Base-by-base conservation (phyloP, 2,329 filamentous ascomycete species). In the Pseudocercospora vitis region DNA sequence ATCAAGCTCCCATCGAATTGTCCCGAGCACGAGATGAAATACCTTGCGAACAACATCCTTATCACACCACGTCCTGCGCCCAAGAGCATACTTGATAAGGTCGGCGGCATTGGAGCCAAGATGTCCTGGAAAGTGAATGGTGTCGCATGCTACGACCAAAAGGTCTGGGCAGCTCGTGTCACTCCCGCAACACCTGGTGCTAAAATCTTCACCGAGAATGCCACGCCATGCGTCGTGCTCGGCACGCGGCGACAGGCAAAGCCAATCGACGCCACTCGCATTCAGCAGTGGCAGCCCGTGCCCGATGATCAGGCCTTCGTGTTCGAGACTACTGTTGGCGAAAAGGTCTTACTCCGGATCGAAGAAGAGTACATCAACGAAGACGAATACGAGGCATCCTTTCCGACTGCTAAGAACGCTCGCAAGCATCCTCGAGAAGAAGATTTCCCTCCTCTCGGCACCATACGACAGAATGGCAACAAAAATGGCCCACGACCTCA, bases 21-120 rank as follows among this genome's bases (percentile, higher is more conserved):
- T 50, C 78, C 83, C 23, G 84, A 87, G 47, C 79, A 81, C 48
- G 89, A 95, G 48, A 76, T 96, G 59, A 90, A 89, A 60, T 83
- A 85, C 57, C 85, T 96, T 64, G 91, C 87, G 40, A 96, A 95
- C 73, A 92, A 87, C 71, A 91, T 99, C 63, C 80, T 96, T 65
- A 97, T 99, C 67, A 88, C 87, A 31, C 86, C 90, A 1, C 85
- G 88, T 8, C 84, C 87, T 0, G 89, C 87, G 46, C 83, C 87
- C 2, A 78, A 81, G 47, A 81, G 79, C 59, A 86, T 95, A 18
- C 75, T 96, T 26, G 81, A 88, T 48, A 94, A 90, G 70, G 87
- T 94, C 8, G 94, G 94, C 35, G 92, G 92, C 23, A 84, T 96
- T 66, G 90, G 91, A 28, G 85, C 83, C 64, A 92, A 87, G 71